Conservation (phyloP, 2,329 filamentous ascomycete genomes). For the Ascochyta lentis region DNA sequence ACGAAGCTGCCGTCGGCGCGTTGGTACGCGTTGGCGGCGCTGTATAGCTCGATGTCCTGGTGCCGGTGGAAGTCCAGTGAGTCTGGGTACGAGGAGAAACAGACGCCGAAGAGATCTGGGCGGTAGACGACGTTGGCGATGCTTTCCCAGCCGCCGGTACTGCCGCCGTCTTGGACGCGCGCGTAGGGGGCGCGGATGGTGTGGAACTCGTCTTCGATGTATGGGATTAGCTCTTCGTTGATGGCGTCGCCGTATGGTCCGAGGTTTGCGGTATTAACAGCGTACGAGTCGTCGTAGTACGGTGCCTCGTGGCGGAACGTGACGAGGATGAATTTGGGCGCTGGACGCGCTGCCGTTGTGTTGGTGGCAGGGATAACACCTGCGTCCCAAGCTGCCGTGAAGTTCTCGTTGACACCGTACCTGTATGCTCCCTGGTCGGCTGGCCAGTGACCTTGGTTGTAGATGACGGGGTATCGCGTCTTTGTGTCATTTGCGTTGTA, state of each 20-base stretch:
- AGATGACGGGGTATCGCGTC: conserved; percentile 47
- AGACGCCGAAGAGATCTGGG: conserved; percentile 48
- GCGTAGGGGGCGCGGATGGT: conserved; percentile 48
- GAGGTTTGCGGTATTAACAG: conserved; percentile 49
- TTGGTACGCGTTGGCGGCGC: conserved; percentile 38
- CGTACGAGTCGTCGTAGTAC: conserved; percentile 51
- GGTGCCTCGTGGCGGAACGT: conserved; percentile 49
- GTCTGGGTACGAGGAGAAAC: conserved; percentile 50
- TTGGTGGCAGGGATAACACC: conserved; percentile 41
- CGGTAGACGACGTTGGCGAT: conserved; percentile 47
- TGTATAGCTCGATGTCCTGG: conserved; percentile 48
- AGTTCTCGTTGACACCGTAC: conserved; percentile 26
- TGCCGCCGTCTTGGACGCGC: conserved; percentile 48
- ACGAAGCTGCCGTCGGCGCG: conserved; percentile 38
- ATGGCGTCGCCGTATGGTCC: conserved; percentile 51
- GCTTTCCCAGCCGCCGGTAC: conserved; percentile 49
- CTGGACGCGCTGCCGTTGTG: conserved; percentile 30
- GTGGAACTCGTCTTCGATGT: conserved; percentile 44
- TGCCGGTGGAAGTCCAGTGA: conserved; percentile 48
- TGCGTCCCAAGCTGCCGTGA: conserved; percentile 39
- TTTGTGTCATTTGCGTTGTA: conserved; percentile 40
- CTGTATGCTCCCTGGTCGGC: conserved; percentile 30
- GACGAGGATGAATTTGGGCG: conserved; percentile 47
- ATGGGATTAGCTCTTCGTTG: conserved; percentile 50
- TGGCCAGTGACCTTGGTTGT: conserved; percentile 46